Conservation (phyloP, 192 early-diverging fungal species). For the Coemansia nantahalensis region DNA sequence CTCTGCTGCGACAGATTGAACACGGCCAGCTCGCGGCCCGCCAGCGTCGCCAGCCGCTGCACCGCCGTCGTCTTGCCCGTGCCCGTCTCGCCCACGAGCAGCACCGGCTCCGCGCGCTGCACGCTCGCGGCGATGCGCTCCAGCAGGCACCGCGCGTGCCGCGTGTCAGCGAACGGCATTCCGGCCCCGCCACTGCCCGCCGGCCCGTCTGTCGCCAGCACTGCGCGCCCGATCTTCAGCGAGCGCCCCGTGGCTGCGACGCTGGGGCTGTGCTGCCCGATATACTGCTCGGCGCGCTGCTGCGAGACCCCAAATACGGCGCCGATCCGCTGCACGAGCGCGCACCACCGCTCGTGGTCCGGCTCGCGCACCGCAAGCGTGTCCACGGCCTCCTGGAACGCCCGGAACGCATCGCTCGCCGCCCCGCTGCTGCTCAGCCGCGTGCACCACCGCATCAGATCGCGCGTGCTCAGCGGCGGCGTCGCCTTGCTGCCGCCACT, state of each 20-base stretch:
- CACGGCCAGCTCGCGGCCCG: slow-evolving; percentile 74
- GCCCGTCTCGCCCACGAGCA: slow-evolving; percentile 96
- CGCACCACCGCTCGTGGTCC: slow-evolving; percentile 62
- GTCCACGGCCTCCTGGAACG: slow-evolving; percentile 86
- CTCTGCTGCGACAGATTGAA: slow-evolving; percentile 97
- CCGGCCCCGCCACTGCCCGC: slow-evolving; percentile 10
- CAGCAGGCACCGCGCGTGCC: slow-evolving; percentile 72
- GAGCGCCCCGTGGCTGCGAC: slow-evolving; percentile 41
- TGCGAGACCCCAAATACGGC: slow-evolving; percentile 63
- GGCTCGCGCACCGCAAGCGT: slow-evolving; percentile 82
- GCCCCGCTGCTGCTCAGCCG: slow-evolving; percentile 55
- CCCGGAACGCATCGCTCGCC: slow-evolving; percentile 18
- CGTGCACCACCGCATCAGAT: slow-evolving; percentile 89
- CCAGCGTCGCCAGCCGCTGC: slow-evolving; percentile 82
- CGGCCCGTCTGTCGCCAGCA: slow-evolving; percentile 1
- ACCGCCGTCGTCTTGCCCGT: slow-evolving; percentile 97
- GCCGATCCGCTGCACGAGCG: slow-evolving; percentile 64
- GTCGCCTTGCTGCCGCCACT: slow-evolving; percentile 33
- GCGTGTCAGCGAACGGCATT: slow-evolving; percentile 86
- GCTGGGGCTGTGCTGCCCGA: slow-evolving; percentile 65
- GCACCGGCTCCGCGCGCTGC: slow-evolving; percentile 75
- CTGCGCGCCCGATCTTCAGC: slow-evolving; percentile 31
- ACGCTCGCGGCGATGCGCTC: slow-evolving; percentile 84
- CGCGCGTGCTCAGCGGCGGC: slow-evolving; percentile 72
- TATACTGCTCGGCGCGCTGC: slow-evolving; percentile 67